phyloP scores from a whole-genome alignment of 257 asterid genomes.

The Plantago elongata region DNA sequence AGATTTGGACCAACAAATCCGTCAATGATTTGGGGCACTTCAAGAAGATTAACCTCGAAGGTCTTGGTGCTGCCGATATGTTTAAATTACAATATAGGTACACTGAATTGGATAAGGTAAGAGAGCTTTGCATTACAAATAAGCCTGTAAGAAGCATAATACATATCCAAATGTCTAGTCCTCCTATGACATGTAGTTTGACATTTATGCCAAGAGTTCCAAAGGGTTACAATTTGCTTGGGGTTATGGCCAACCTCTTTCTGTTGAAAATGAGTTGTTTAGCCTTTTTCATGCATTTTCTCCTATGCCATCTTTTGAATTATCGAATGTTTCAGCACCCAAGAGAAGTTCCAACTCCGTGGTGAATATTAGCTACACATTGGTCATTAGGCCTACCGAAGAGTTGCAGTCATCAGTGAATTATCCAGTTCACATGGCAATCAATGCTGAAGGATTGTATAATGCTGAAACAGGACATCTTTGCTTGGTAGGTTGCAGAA shows the following conservation, averaged over 20 bases:
- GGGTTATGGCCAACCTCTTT: constrained; percentile 46
- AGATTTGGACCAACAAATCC: constrained; percentile 47
- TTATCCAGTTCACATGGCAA: constrained; percentile 14
- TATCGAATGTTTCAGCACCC: neutral
- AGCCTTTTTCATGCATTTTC: neutral
- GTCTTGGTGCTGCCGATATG: constrained; percentile 1
- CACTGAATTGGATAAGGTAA: constrained; percentile 36
- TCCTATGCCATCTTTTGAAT: neutral
- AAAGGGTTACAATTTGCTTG: constrained; percentile 23
- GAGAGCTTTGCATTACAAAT: constrained; percentile 22
- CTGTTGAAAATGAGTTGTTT: constrained; percentile 32
- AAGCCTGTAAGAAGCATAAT: constrained; percentile 13
- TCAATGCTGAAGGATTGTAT: constrained; percentile 63
- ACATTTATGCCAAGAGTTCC: constrained; percentile 27
- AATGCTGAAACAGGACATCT: constrained; percentile 41
- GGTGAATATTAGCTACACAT: constrained; percentile 45
- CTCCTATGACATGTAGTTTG: constrained; percentile 47
- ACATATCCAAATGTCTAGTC: constrained; percentile 43
- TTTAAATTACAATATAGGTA: constrained; percentile 43
- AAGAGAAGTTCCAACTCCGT: constrained; percentile 5
- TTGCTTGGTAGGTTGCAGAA: constrained; percentile 75
- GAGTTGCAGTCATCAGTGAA: constrained; percentile 16
- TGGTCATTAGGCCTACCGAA: constrained; percentile 18
- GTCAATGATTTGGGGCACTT: constrained; percentile 28
- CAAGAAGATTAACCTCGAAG: constrained; percentile 24